These are phyloP conservation scores for Peribolospora kevripleyi DNA, from an alignment of 768 basidiomycete genomes.

Conservation along the genomic window DNA sequence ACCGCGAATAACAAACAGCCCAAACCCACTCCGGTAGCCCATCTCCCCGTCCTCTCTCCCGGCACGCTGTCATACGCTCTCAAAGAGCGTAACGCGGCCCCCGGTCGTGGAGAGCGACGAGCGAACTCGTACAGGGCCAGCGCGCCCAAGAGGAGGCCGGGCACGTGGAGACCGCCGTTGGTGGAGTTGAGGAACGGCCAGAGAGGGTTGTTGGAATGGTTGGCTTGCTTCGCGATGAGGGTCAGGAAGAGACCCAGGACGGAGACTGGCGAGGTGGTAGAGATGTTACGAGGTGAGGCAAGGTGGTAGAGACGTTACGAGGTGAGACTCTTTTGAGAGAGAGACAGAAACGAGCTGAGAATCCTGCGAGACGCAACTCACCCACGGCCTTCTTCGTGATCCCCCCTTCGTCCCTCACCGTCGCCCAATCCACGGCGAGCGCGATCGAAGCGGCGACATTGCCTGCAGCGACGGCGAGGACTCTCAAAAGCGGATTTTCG, in stretches of 20 bases:
- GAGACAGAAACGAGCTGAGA: no score
- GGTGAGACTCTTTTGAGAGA: neutral
- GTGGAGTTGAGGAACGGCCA: slow-evolving; percentile 8
- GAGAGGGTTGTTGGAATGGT: slow-evolving; percentile 26
- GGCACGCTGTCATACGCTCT: neutral
- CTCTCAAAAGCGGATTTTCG: slow-evolving; percentile 17
- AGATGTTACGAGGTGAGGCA: neutral
- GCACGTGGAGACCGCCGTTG: slow-evolving; percentile 6
- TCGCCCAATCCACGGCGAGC: slow-evolving; percentile 33
- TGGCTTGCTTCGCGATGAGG: slow-evolving; percentile 46
- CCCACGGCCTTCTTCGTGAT: slow-evolving; percentile 1
- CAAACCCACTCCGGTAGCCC: slow-evolving; percentile 2
- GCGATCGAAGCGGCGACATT: slow-evolving; percentile 30
- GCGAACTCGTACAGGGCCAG: neutral
- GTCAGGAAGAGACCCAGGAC: slow-evolving; percentile 42
- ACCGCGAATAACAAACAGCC: slow-evolving; percentile 7
- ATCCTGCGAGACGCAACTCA: no score
- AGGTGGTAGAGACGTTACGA: neutral
- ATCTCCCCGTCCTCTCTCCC: no score
- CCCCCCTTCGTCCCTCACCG: slow-evolving; percentile 21
- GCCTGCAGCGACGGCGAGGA: slow-evolving; percentile 34
- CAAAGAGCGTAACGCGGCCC: neutral
- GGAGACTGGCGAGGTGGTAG: slow-evolving; percentile 25
- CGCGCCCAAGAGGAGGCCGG: slow-evolving; percentile 2
- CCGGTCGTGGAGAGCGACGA: neutral